Evolutionary conservation across 2,329 filamentous ascomycete species (phyloP).

Genomic region (Fusarium pseudonygamai): DNA sequence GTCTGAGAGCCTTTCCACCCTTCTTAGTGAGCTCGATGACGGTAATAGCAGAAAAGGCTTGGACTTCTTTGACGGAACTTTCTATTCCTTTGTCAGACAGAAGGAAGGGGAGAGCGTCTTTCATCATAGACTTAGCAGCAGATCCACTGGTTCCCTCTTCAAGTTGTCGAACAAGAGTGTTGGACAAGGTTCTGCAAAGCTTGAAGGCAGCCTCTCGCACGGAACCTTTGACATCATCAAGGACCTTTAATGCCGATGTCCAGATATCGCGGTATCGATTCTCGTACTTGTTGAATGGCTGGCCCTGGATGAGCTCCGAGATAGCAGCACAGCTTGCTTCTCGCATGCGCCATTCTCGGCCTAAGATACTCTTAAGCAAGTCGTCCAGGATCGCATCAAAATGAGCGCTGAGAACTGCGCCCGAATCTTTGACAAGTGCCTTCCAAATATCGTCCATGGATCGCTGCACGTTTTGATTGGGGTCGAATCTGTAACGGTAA

Average conservation of each 20-base stretch:
- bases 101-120: conserved; percentile 88
- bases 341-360: conserved; percentile 91
- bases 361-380: conserved; percentile 83
- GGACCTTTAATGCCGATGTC: conserved; percentile 84
- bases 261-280: conserved; percentile 87
- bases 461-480: conserved; percentile 88
- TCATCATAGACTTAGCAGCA: conserved; percentile 81
- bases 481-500: conserved; percentile 93
- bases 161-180: conserved; percentile 83
- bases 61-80: conserved; percentile 87
- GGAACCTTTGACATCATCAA: conserved; percentile 95
- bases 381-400: conserved; percentile 93
- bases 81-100: conserved; percentile 90
- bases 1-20: conserved; percentile 78
- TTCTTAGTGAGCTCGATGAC: conserved; percentile 91
- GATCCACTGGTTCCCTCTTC: conserved; percentile 79
- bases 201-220: conserved; percentile 84
- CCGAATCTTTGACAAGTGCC: conserved; percentile 89
- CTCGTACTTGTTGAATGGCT: conserved; percentile 80
- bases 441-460: conserved; percentile 99
- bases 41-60: conserved; percentile 82
- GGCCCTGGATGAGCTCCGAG: conserved; percentile 85
- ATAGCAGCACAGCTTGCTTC: conserved; percentile 93
- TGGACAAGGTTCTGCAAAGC: conserved; percentile 85
- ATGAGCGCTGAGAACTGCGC: conserved; percentile 77